Base-by-base conservation (phyloP, 768 basidiomycete genomes). In the Hortiboletus campestris region DNA sequence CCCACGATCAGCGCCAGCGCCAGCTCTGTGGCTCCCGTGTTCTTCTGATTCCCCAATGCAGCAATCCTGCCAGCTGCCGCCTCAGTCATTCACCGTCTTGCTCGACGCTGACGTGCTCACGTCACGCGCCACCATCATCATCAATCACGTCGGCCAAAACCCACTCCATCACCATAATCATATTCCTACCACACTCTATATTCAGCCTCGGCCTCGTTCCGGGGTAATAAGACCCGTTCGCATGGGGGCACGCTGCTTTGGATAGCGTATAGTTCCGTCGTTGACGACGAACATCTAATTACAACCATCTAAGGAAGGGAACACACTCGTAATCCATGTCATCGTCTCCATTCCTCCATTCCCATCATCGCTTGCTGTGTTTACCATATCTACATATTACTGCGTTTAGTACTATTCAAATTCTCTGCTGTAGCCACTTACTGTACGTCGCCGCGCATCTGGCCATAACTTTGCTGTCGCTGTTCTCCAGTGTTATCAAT, bases 1-100 rank as follows among this genome's bases (percentile, higher is more conserved):
- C 74, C 74, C 22, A 75, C 76, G 13, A 78, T 85, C 52, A 77
- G 77, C 53, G 77, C 77, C 16, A 76, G 76, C 43, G 83, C 84
- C 42, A 75, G 78, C 39, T 68, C 76, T 17, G 78, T 74, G 29
- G 84, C 79, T 42, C 76, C 84, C 46, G 78, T 83, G 35, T 84
- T 86, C 74, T 86, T 86, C 74, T 86, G 68, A 76, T 22, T 4
- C 32, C 14, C 39, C 31, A 25, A n/a, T n/a, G 39, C 49, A 49
- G 31, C 16, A 8, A 40, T 51, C 22, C 43, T 43, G 10, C 36
- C 41, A 40, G 19, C 44, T 43, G 39, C 29, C 5, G 3, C 44
- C 16, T 10, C 22, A 9, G 19, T 22, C 20, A 35, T 28, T 49
- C 44, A 5, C 28, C 31, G 13, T 40, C 49, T 11, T 11, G 20